Conservation (phyloP, 225 moss, liverwort and hornwort genomes). For the Sphagnum tenellum region DNA sequence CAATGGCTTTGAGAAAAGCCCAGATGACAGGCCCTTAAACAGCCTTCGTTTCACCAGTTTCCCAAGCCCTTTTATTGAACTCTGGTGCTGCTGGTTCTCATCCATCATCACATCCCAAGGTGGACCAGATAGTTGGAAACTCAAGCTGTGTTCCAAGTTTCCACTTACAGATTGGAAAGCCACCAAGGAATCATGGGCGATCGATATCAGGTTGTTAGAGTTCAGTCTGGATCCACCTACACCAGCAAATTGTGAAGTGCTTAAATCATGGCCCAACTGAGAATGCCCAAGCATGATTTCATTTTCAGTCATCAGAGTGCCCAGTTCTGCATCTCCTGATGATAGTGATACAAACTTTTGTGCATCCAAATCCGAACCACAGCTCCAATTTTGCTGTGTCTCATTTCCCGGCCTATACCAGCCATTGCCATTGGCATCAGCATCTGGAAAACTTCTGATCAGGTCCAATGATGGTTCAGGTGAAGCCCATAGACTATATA, state of each 20-base stretch:
- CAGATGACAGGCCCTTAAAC: slow-evolving; percentile 27
- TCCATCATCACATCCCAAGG: slow-evolving; percentile 18
- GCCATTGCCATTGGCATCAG: too few relatives aligned
- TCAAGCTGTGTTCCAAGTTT: slow-evolving; percentile 1
- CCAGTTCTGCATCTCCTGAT: background rate
- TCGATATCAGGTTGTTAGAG: background rate
- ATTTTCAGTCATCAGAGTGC: too few relatives aligned
- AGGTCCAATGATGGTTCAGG: too few relatives aligned
- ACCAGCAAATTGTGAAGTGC: background rate
- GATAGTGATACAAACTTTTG: background rate
- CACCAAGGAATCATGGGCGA: background rate
- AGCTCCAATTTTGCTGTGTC: background rate
- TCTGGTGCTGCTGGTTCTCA: slow-evolving; percentile 12
- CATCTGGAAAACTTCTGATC: too few relatives aligned
- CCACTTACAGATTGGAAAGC: background rate
- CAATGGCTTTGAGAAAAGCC: slow-evolving; percentile 19
- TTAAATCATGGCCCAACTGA: too few relatives aligned
- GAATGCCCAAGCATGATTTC: too few relatives aligned
- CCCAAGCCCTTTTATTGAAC: slow-evolving; percentile 12
- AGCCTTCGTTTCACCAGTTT: slow-evolving; percentile 34
- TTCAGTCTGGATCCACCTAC: background rate
- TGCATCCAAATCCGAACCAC: background rate
- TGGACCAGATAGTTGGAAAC: background rate
- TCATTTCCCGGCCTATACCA: background rate
- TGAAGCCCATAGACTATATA: slow-evolving; percentile 9